Base-by-base conservation (phyloP, 306 rosid species). In the Glycine latifolia region DNA sequence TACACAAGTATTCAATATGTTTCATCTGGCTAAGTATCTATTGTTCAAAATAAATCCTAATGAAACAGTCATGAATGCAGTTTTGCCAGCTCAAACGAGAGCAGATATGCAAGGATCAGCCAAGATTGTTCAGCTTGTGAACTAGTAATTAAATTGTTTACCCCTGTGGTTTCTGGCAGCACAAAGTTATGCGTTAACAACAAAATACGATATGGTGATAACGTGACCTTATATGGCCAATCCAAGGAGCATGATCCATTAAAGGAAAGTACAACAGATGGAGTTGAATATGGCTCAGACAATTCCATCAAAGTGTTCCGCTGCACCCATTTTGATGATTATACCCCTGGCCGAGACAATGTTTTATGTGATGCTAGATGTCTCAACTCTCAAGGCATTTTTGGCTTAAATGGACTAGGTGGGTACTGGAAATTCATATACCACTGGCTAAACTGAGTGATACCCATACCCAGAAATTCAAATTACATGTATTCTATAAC, bases 371-470 rank as follows among this genome's bases (percentile, higher is more conserved):
- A 52, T 31, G 59, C 59, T 49, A 44, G 53, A 62, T 77, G 82
- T 79, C n/a, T n/a, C 82, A 67, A 4, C 53, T 52, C 82, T 52
- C 82, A 80, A 76, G 82, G 76, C 52, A 76, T 62, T 31, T 85
- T 80, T 53, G 56, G 82, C 48, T 17, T 35, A 63, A 76, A 76
- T 53, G 54, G 11, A 16, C 66, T 76, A 85, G 81, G 58, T 0
- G 79, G 77, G 5, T 43, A 8, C 63, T 80, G 79, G 82, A 75
- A 80, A 46, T 76, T 79, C 84, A 61, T 80, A 8, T 75, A 70
- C 66, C 0, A 37, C n/a, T 75, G 85, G 79, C 85, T 74, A 37
- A 71, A 17, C n/a, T 68, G 63, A 37, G 4, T 53, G 33, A 74
- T 37, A 26, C 31, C 31, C 31, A 26, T 10, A 26, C 31, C 48